These are phyloP conservation scores for Chrysanthemum lavandulifolium DNA, from an alignment of 129 eudicot genomes.

Conservation along the genomic window DNA sequence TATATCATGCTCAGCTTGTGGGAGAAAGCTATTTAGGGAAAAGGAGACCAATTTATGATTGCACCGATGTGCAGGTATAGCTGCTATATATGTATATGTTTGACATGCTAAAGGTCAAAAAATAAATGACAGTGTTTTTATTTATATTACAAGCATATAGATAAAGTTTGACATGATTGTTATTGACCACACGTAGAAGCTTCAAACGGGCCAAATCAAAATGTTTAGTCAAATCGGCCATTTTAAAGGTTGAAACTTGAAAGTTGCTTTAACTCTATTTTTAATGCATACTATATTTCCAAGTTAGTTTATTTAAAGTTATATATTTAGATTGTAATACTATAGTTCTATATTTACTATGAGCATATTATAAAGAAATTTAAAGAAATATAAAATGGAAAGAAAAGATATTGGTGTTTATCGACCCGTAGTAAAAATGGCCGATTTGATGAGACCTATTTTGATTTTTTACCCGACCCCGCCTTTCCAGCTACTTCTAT, in stretches of 20 bases:
- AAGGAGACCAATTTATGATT: slow-evolving; percentile 76
- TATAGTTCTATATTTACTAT: not conserved
- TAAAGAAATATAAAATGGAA: not conserved
- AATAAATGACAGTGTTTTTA: not conserved
- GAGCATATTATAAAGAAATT: not conserved
- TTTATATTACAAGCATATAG: slow-evolving; percentile 7
- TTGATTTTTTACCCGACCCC: not conserved
- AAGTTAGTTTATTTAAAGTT: too few species aligned
- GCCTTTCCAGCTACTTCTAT: not conserved
- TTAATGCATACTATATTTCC: too few species aligned
- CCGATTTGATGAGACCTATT: not conserved
- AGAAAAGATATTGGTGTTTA: not conserved
- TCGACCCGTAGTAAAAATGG: not conserved
- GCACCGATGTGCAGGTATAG: slow-evolving; percentile 88
- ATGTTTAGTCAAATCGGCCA: too few species aligned
- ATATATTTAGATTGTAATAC: too few species aligned
- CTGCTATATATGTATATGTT: not conserved
- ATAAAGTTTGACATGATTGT: slow-evolving; percentile 20
- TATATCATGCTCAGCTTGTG: slow-evolving; percentile 82
- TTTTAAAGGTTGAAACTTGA: too few species aligned
- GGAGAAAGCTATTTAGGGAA: slow-evolving; percentile 92
- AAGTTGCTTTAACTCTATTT: too few species aligned
- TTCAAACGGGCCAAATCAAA: slow-evolving; percentile 45
- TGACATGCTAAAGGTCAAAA: not conserved
- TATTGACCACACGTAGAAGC: slow-evolving; percentile 67